Conservation (phyloP, 1,284 basidiomycete species). For the Rhodotorula sp. region DNA sequence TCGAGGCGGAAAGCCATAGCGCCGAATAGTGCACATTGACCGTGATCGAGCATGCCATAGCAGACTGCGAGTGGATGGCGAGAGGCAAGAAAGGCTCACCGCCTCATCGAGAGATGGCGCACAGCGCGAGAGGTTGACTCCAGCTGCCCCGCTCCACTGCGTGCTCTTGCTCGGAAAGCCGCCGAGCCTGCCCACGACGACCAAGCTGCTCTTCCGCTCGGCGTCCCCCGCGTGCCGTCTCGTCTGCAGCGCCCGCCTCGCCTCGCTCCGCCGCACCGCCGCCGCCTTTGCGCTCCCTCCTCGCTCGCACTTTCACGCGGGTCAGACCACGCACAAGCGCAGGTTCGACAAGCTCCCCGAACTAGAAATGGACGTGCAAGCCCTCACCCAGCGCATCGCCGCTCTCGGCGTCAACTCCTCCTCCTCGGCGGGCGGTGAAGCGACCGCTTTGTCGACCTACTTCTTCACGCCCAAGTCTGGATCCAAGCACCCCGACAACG, state of each 20-base stretch:
- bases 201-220: constrained; percentile 4
- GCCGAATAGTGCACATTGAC: too few species aligned
- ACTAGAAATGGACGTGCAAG: constrained; percentile 31
- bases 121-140: too few species aligned
- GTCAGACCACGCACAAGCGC: constrained; percentile 7
- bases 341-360: constrained; percentile 16
- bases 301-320: background rate
- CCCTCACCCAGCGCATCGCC: constrained; percentile 25
- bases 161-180: too few species aligned
- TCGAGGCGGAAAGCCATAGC: too few species aligned
- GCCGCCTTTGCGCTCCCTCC: background rate
- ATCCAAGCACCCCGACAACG: constrained; percentile 37
- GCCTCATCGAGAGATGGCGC: too few species aligned
- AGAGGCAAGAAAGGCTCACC: too few species aligned
- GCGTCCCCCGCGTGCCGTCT: background rate
- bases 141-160: too few species aligned
- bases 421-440: background rate
- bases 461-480: constrained; percentile 46
- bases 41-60: too few species aligned
- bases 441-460: constrained; percentile 24
- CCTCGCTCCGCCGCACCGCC: background rate
- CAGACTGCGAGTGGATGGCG: too few species aligned
- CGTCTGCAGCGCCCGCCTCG: background rate
- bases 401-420: constrained; percentile 21
- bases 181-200: background rate